These are phyloP conservation scores for Xylaria multiplex DNA, from an alignment of 2,329 filamentous ascomycete species.

Conservation along the genomic window DNA sequence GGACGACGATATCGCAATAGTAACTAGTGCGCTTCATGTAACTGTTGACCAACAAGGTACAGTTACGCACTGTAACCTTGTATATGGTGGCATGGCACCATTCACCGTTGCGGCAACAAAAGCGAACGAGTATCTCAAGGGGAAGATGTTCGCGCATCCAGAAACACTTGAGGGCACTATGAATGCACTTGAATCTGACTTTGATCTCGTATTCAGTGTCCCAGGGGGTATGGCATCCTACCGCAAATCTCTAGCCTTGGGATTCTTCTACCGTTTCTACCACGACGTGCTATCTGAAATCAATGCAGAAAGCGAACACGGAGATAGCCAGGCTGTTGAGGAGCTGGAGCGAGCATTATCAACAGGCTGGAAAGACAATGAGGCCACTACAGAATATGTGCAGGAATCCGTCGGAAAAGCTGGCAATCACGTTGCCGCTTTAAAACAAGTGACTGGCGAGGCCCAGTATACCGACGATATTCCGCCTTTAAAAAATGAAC, in stretches of 20 bases:
- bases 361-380: slow-evolving; percentile 79
- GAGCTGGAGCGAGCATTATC: slow-evolving; percentile 91
- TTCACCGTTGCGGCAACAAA: slow-evolving; percentile 88
- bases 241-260: slow-evolving; percentile 85
- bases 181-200: slow-evolving; percentile 88
- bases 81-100: slow-evolving; percentile 95
- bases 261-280: slow-evolving; percentile 98
- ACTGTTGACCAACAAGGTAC: slow-evolving; percentile 73
- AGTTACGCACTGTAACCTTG: slow-evolving; percentile 79
- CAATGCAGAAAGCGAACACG: slow-evolving; percentile 55
- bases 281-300: slow-evolving; percentile 81
- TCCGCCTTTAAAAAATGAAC: slow-evolving; percentile 83
- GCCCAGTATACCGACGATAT: slow-evolving; percentile 98
- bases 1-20: slow-evolving; percentile 98
- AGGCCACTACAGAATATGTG: slow-evolving; percentile 79
- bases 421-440: slow-evolving; percentile 85
- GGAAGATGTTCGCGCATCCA: slow-evolving; percentile 81
- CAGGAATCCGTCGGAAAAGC: slow-evolving; percentile 86
- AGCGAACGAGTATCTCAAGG: slow-evolving; percentile 77
- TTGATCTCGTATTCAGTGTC: slow-evolving; percentile 87
- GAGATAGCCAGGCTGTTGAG: slow-evolving; percentile 78
- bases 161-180: slow-evolving; percentile 89
- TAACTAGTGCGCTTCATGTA: slow-evolving; percentile 85
- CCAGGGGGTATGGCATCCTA: slow-evolving; percentile 98
- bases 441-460: slow-evolving; percentile 94